Base-by-base conservation (phyloP, 176 grass and related monocot species). In the Raddia guianensis region DNA sequence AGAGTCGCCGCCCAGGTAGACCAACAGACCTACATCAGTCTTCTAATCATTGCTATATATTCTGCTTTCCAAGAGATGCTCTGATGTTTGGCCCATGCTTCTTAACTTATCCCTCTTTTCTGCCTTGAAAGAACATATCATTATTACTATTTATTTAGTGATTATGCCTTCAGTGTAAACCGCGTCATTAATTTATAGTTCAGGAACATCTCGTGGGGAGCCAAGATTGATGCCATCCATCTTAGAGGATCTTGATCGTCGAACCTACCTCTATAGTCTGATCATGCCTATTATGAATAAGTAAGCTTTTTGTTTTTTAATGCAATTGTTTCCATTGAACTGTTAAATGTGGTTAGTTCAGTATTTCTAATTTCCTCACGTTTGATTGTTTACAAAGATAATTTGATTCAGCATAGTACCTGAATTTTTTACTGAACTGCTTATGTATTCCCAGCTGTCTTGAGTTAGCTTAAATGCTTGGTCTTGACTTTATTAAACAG, bases 161-260 rank as follows among this genome's bases (percentile, higher is more conserved):
- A 56, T 34, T 14, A 15, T 46, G 16, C 7, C 51, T 75, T 27
- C 5, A 18, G 42, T 74, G 49, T 59, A 83, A 68, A 65, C 32
- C 5, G 18, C 48, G 66, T 56, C 2, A 34, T 79, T 21, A 62
- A 42, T 64, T 82, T 69, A 49, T 62, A 94, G 92, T 44, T 91
- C 92, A 1, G 89, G 92, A 72, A 94, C 92, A 69, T 86, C 89
- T 75, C 61, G 84, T 12, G 92, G 92, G 42, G 86, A 94, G 73
- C 86, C 92, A 82, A 94, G 89, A 75, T 81, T 94, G 86, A 94
- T 94, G 89, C 89, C 92, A 51, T 89, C 92, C 64, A 91, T 94
- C 66, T 88, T 84, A 14, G 89, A 94, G 66, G 89, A 94, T 91
- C 86, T 91, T 27, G 87, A 89, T 48, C 92, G 89, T 35, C 86